A percentile compares a stretch with the other conserved stretches of the same genome.
These are phyloP conservation scores for Aspergillus piperis DNA, from an alignment of 2,329 filamentous ascomycete genomes.

Conservation along the genomic window DNA sequence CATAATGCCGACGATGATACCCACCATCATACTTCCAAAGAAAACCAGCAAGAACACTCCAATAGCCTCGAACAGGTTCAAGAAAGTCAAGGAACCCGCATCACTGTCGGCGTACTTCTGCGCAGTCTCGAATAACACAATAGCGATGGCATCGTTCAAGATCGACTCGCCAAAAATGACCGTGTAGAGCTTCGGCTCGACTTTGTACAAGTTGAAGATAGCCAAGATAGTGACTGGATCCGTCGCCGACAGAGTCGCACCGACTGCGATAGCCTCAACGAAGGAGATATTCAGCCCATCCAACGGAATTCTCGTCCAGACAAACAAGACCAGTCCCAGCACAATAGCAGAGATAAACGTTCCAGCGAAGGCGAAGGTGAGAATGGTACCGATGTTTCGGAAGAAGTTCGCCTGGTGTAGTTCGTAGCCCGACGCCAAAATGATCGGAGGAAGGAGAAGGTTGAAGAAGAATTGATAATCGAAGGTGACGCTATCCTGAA, in stretches of 20 bases:
- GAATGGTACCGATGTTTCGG: slow-evolving; percentile 92
- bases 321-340: slow-evolving; percentile 80
- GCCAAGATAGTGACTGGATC: slow-evolving; percentile 97
- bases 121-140: slow-evolving; percentile 97
- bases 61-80: slow-evolving; percentile 86
- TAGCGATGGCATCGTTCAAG: slow-evolving; percentile 95
- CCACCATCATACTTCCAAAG: slow-evolving; percentile 89
- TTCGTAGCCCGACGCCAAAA: slow-evolving; percentile 95
- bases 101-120: slow-evolving; percentile 81
- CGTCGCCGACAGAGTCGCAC: slow-evolving; percentile 92
- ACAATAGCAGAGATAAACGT: slow-evolving; percentile 98
- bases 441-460: slow-evolving; percentile 95
- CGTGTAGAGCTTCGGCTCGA: slow-evolving; percentile 97
- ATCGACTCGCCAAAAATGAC: slow-evolving; percentile 99
- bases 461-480: slow-evolving; percentile 99
- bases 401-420: slow-evolving; percentile 99
- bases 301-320: slow-evolving; percentile 85
- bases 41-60: slow-evolving; percentile 95
- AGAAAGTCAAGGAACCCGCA: slow-evolving; percentile 69
- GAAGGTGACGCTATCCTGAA: slow-evolving; percentile 90
- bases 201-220: slow-evolving; percentile 99
- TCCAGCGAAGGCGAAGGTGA: slow-evolving; percentile 96
- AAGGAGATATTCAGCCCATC: slow-evolving; percentile 85
- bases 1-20: slow-evolving; percentile 79
- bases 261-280: slow-evolving; percentile 94